Evolutionary conservation across 768 basidiomycete genomes (phyloP), one percentile per base, ranked within the genome.

Genomic region (Leccinum barrowsii): DNA sequence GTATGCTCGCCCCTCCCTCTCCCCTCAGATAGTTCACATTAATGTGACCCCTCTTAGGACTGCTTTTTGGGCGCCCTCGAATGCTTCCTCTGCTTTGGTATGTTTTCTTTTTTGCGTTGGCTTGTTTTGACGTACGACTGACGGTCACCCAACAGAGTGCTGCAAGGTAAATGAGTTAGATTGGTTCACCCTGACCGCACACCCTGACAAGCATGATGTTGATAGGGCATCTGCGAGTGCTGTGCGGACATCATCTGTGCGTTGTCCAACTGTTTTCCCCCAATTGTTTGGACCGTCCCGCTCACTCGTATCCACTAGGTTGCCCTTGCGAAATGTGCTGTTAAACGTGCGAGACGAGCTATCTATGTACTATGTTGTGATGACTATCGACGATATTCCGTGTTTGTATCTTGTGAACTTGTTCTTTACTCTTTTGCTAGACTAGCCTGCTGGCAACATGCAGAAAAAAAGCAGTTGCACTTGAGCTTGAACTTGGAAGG

Each of bases 261-360:
- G 88, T 66, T 28, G 8, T 11, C 7, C 17, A n/a, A 7, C 26
- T 28, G 2, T 12, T 2, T n/a, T 32, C 4, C 13, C 13, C 17
- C 19, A 15, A 13, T 47, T 22, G 7, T 12, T 50, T 7, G 17
- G 17, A 40, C 17, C 0, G 8, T 53, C 19, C 24, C 5, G 3
- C 60, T 69, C 47, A 62, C 7, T 7, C 15, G 3, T 28, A 8
- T 5, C 0, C 54, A n/a, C 6, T 61, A 89, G 87, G 87, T 73
- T 90, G 87, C 78, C 88, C 88, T 8, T 90, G 88, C 77, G 88
- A 90, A 75, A 82, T 89, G 82, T 85, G 83, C 70, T 89, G 86
- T 70, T 86, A 76, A 76, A 49, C 56, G 44, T 6, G 4, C 12
- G n/a, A 37, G 19, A 12, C 32, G 22, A 46, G 34, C 1, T 26